Evolutionary conservation across 2,329 filamentous ascomycete genomes (phyloP), one percentile per base, ranked within the genome.

Genomic region (Fusarium sp.): DNA sequence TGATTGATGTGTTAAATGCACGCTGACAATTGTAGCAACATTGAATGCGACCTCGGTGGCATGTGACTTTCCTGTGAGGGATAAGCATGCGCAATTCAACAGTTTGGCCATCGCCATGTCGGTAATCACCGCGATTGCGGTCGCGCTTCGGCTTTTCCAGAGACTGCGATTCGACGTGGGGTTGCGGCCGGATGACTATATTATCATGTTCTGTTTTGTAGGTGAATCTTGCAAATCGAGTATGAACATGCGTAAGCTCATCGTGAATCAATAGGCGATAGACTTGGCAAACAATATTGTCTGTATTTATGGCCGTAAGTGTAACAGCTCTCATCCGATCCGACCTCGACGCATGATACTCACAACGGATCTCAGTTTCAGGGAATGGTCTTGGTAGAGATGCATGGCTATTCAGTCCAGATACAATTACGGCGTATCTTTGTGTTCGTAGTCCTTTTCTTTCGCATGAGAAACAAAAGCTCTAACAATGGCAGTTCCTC

Each of bases 371-470:
- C 3, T n/a, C 38, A 60, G 57, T 67, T 6, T 65, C 38, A 3
- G 21, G 10, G 3, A 61, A 52, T 28, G 64, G 64, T 6, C 41
- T 66, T 0, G 64, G 64, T 4, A 49, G 35, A 15, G 62, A 66
- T 37, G 18, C 59, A 9, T 67, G 61, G 64, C 23, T 18, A 2
- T 44, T 67, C 23, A 26, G 50, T 16, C 39, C 46, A 6, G 28
- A 33, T 0, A 52, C 35, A 3, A 60, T 67, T 8, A 62, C 21
- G 13, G 29, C 20, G 15, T 58, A 31, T 43, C 48, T 59, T 2
- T 26, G 44, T 7, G 53, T 58, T 41, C 4, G 52, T 15, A 3
- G 9, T 12, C 0, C 10, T 8, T 5, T 9, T 1, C 5, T 3
- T n/a, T 29, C 8, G 26, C 26, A 26, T 26, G 1, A 2, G 23